phyloP scores from a whole-genome alignment of 805 yeast species.

The Pichia membranifaciens region DNA sequence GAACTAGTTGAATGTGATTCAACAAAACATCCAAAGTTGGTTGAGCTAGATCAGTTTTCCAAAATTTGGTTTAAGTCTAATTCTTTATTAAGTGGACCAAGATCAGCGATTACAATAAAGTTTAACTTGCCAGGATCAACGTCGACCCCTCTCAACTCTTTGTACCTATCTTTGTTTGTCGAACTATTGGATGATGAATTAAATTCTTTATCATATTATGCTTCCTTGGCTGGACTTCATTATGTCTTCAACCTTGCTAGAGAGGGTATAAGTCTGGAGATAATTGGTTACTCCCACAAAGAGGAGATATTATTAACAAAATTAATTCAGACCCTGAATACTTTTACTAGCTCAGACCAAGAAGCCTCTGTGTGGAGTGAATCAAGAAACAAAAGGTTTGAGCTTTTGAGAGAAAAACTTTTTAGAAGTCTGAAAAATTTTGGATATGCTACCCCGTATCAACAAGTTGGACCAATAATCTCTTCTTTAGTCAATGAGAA shows the following conservation, averaged over 20 bases:
- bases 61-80: conserved; percentile 87
- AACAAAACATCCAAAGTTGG: conserved; percentile 51
- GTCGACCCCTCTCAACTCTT: conserved; percentile 51
- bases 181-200: conserved; percentile 73
- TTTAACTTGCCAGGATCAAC: conserved; percentile 62
- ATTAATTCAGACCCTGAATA: conserved; percentile 48
- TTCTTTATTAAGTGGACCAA: conserved; percentile 84
- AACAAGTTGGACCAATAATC: conserved; percentile 62
- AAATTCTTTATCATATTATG: conserved; percentile 74
- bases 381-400: conserved; percentile 53
- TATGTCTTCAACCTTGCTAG: conserved; percentile 53
- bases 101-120: conserved; percentile 62
- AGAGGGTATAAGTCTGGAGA: conserved; percentile 63
- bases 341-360: conserved; percentile 29
- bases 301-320: conserved; percentile 55
- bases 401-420: conserved; percentile 57
- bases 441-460: conserved; percentile 70
- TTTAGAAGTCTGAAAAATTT: conserved; percentile 61
- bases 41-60: conserved; percentile 44
- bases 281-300: conserved; percentile 83
- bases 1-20: conserved; percentile 42
- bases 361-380: conserved; percentile 22
- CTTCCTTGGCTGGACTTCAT: conserved; percentile 71
- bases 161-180: conserved; percentile 55
- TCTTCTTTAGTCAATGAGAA: conserved; percentile 65